Evolutionary conservation across 257 asterid species (phyloP).

Genomic region (Fraxinus quadrangulata): DNA sequence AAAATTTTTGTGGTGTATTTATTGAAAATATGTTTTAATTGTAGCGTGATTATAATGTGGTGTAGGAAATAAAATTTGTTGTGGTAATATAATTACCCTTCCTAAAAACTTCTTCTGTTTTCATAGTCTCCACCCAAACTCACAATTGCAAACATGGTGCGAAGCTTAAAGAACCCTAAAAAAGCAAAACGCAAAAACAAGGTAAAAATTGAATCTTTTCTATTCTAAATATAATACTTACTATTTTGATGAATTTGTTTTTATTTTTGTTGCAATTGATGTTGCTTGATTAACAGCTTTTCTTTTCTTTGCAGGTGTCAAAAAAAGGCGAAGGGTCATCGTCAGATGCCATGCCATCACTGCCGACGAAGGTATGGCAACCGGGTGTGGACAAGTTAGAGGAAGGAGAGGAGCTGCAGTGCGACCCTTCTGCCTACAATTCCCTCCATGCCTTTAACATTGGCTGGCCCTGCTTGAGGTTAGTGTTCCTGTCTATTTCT

Average conservation of each 20-base stretch:
- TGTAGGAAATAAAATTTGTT: too few relatives aligned
- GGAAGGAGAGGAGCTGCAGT: slow-evolving; percentile 93
- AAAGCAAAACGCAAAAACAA: slow-evolving; percentile 73
- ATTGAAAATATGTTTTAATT: too few relatives aligned
- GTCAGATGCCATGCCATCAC: slow-evolving; percentile 44
- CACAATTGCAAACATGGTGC: slow-evolving; percentile 45
- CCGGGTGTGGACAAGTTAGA: slow-evolving; percentile 87
- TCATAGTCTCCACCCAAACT: neutral
- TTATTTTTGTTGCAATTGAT: neutral
- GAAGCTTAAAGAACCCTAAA: slow-evolving; percentile 70
- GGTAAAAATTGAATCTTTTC: slow-evolving; percentile 35
- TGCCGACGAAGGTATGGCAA: slow-evolving; percentile 79
- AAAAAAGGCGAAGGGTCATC: slow-evolving; percentile 70
- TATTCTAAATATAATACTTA: neutral
- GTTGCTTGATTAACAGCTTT: slow-evolving; percentile 8
- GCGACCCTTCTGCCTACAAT: slow-evolving; percentile 87
- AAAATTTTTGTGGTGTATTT: too few relatives aligned
- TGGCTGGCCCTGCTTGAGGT: slow-evolving; percentile 97
- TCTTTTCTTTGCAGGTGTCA: slow-evolving; percentile 33
- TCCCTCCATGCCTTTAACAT: slow-evolving; percentile 78
- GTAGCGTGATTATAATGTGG: too few relatives aligned
- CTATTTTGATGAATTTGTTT: neutral
- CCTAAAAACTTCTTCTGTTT: neutral
- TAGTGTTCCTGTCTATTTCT: neutral
- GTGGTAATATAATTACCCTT: too few relatives aligned